Evolutionary conservation across 192 early-diverging fungal species (phyloP), one percentile per base, ranked within the genome.

Genomic region (Diversispora eburnea): DNA sequence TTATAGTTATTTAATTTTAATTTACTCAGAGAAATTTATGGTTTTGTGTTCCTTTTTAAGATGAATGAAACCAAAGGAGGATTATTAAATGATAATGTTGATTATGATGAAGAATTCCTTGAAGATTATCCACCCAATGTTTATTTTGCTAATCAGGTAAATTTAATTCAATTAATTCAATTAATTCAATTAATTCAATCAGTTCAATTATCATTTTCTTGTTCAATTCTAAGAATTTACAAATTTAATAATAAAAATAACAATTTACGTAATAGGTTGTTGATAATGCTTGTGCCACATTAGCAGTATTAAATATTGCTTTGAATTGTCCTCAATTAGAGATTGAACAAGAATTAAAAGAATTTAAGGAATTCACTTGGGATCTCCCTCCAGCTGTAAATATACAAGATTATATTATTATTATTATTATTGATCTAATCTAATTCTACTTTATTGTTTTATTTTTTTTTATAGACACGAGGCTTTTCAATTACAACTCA

Each of bases 241-340:
- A 80, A 68, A 63, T 77, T 57, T 47, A 51, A 47, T 52, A 52
- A 39, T 9, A 48, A 6, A 10, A 55, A 70, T 51, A 65, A 54
- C 8, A 76, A 51, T 25, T 60, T 52, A 17, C 54, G 25, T 58
- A 77, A n/a, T 82, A 91, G 79, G 78, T 91, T 0, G 82, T 90
- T 56, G 78, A 88, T 47, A 88, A 91, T 73, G 90, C 90, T 3
- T 91, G 90, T 73, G 88, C 90, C 7, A 90, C 89, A 4, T 86
- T 91, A 73, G 90, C 89, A 7, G 83, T 91, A 65, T 77, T 91
- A 39, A 85, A 83, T 12, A 79, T 91, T 8, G 71, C 90, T 52
- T 75, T 91, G n/a, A 91, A 91, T 73, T 80, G 79, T 64, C 57
- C 57, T 5, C 45, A 75, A 39, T 49, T 91, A 33, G 86, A 91